Conservation (phyloP, 129 eudicot genomes). For the Cynara cardunculus region DNA sequence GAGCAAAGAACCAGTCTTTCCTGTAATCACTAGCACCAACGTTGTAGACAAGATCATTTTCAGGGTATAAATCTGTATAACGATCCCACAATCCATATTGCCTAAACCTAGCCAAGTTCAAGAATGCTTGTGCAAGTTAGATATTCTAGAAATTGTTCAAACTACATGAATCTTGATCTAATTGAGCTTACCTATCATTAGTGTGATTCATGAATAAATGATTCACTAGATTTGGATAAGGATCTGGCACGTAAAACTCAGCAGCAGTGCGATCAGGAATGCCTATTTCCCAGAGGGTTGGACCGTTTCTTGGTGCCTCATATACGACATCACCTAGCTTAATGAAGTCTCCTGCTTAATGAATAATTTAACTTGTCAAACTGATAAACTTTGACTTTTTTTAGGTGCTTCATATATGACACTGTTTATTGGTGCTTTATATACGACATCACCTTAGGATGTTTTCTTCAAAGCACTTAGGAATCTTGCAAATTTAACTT, state of each 20-base stretch:
- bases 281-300: conserved; percentile 68
- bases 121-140: neutral
- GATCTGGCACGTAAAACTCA: conserved; percentile 55
- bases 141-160: neutral
- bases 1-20: conserved; percentile 58
- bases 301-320: conserved; percentile 51
- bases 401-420: too few species aligned
- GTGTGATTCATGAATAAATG: conserved; percentile 12
- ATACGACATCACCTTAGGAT: too few species aligned
- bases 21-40: conserved; percentile 35
- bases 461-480: neutral
- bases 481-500: neutral
- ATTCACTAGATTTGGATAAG: conserved; percentile 26
- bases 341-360: conserved; percentile 21
- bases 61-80: conserved; percentile 44
- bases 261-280: conserved; percentile 59
- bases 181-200: conserved; percentile 24
- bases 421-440: too few species aligned
- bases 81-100: conserved; percentile 56
- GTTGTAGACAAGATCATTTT: conserved; percentile 35
- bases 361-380: neutral
- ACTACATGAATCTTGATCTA: neutral
- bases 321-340: conserved; percentile 20
- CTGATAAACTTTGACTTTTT: neutral
- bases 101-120: conserved; percentile 32